Evolutionary conservation across 208 protist species (phyloP), one percentile per base, ranked within the genome.

Genomic region (Acanthamoeba quina): DNA sequence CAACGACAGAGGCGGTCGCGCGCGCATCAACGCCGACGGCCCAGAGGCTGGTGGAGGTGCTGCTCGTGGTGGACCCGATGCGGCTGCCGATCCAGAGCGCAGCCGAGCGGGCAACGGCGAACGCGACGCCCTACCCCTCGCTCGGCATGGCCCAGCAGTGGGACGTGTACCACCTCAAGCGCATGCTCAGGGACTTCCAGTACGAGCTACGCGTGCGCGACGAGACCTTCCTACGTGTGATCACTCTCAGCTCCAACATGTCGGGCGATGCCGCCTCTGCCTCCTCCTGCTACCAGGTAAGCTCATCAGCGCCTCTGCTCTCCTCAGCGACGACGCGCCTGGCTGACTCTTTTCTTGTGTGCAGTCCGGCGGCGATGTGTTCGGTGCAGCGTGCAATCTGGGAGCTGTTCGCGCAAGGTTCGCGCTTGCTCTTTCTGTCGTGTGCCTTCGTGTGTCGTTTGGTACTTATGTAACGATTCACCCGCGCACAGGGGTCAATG

Each of bases 361-460:
- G 31, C 78, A 86, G 78, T 62, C 49, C 0, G 78, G 78, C 3
- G 78, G 78, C 26, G 78, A 54, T 41, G 41, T 34, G 21, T 86
- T 86, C 29, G 78, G 78, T 41, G 78, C 78, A 11, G 78, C 78
- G 26, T 86, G 78, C 78, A 86, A 86, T 37, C 49, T 86, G 49
- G 78, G 78, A 54, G 78, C 78, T n/a, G 78, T 26, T 37, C 78
- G 78, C 17, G 78, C 78, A 21, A 17, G 78, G 78, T 86, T 7
- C 49, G 41, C 44, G 66, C 66, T 34, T 76, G n/a, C 68, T 26
- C 7, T 24, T 76, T 47, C 10, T 10, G 9, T 2, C 17, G 4
- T 24, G 31, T 54, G 19, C 62, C 49, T 47, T 41, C 11, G 15
- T 21, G 29, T 58, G 13, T 41, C 9, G 11, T 47, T 47, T 3